Base-by-base conservation (phyloP, 371 early-diverging fungal genomes). In the Circinella minor region DNA sequence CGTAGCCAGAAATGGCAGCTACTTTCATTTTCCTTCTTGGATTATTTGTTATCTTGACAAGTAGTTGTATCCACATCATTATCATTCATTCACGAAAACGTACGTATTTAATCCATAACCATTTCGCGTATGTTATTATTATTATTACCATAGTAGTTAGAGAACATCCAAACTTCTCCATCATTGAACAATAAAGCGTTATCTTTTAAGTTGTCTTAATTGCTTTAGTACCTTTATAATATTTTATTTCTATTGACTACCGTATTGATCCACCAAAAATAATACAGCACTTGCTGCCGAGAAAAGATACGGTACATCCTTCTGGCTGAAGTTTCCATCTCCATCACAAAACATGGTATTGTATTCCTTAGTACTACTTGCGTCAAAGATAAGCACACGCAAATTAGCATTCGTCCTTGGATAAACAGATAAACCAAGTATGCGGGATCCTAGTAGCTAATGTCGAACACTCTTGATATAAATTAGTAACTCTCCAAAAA, bases 121-220 rank as follows among this genome's bases (percentile, higher is more conserved):
- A 49, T 49, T 49, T 49, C 49, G 49, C 49, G n/a, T 49, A 49
- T 49, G 49, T 49, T 49, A 49, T 49, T 49, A 49, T 49, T 49
- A 49, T 49, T 49, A 49, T 8, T 49, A 49, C 49, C 49, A 15
- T 49, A 49, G 49, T 49, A 49, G 49, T 4, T 49, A 49, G 49
- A 49, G n/a, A 49, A 49, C 49, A 49, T 49, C 49, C 14, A 49
- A 15, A 4, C 49, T 15, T n/a, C 49, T 49, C 49, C 49, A 49
- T 49, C 49, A 49, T 49, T 49, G 49, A 49, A 49, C 49, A 49
- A 49, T 49, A n/a, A 49, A 49, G 49, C 49, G n/a, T 49, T 14
- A 49, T 49, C 49, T 49, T 49, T 49, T 49, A 49, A 49, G 49
- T 49, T 49, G 49, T 49, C 49, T 49, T 49, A 49, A 49, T 49